Evolutionary conservation across 345 rosid species (phyloP), one percentile per base, ranked within the genome.

Genomic region (Citrus trifoliata): DNA sequence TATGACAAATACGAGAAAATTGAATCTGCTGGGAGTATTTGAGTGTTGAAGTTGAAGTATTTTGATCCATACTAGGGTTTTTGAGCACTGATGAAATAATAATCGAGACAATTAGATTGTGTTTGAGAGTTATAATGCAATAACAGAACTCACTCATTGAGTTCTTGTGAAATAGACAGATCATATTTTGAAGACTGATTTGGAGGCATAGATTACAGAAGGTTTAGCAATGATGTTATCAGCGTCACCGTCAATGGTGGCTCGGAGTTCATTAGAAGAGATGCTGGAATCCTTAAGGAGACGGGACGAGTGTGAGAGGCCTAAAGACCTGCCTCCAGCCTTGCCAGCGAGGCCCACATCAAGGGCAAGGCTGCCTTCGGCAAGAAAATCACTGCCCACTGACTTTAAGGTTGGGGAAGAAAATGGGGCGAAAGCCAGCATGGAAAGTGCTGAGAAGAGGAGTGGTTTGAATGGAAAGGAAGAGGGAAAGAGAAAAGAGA

Each of bases 211-310:
- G 35, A 27, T 56, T 46, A 24, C 19, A 48, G 2, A 22, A 18
- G 18, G 51, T 46, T 32, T 42, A 76, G 51, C 10, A 55, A 95
- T 89, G 91, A 96, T 93, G 97, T 74, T 96, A 78, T 93, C 99
- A 13, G 86, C 94, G 40, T 91, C 98, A 53, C 97, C 97, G 5
- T 67, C 86, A 16, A 76, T 84, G 12, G 74, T 88, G 80, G 87
- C 87, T 66, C 91, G 90, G 80, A 94, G 98, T 87, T 96, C 99
- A n/a, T 80, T 96, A 30, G 99, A 96, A 89, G 99, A 88, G 88
- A 96, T 96, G 99, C 82, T 96, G 38, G 98, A 92, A 38, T 89
- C 95, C 16, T 88, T 96, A 51, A 86, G 95, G 72, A 84, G 83
- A 81, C 89, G 82, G 35, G 97, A 96, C 55, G 95, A 92, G 75